Evolutionary conservation across 1,139 yeast genomes (phyloP).

Genomic region (Candida sanyaensis): DNA sequence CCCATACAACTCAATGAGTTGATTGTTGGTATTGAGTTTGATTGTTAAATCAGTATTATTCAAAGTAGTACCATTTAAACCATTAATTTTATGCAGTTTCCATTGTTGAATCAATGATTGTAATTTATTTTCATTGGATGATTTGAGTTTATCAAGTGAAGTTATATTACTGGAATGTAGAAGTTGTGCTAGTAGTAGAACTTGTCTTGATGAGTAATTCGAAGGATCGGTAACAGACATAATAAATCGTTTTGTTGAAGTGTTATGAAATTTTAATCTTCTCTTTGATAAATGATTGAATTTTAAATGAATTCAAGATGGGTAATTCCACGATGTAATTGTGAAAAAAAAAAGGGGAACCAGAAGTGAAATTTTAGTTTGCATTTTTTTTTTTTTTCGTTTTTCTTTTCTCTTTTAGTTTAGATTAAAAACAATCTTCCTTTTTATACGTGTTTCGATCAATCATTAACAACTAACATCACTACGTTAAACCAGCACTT

Average conservation of each 20-base stretch:
- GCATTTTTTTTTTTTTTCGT: background rate
- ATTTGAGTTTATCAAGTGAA: slow-evolving; percentile 11
- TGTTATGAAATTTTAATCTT: too few relatives aligned
- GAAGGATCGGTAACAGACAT: slow-evolving; percentile 10
- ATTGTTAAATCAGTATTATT: slow-evolving; percentile 6
- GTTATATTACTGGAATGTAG: slow-evolving; percentile 19
- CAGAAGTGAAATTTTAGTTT: background rate
- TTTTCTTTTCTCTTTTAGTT: background rate
- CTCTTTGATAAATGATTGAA: too few relatives aligned
- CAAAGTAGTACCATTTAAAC: background rate
- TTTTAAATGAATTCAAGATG: background rate
- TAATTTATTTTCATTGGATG: slow-evolving; percentile 11
- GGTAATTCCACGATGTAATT: background rate
- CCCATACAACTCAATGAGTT: slow-evolving; percentile 18
- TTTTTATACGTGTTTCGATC: background rate
- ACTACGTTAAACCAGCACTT: background rate
- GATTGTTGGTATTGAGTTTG: slow-evolving; percentile 15
- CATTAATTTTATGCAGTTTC: slow-evolving; percentile 16
- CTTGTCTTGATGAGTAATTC: slow-evolving; percentile 17
- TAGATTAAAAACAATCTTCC: background rate
- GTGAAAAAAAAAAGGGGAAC: background rate
- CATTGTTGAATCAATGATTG: slow-evolving; percentile 15
- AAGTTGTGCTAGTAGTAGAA: slow-evolving; percentile 20
- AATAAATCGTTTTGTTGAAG: background rate
- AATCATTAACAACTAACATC: background rate